A percentile compares a stretch with the other conserved stretches of the same genome.
Evolutionary conservation across 352 stramenopile genomes (phyloP).

Genomic region (Globisporangium acanthophoron): DNA sequence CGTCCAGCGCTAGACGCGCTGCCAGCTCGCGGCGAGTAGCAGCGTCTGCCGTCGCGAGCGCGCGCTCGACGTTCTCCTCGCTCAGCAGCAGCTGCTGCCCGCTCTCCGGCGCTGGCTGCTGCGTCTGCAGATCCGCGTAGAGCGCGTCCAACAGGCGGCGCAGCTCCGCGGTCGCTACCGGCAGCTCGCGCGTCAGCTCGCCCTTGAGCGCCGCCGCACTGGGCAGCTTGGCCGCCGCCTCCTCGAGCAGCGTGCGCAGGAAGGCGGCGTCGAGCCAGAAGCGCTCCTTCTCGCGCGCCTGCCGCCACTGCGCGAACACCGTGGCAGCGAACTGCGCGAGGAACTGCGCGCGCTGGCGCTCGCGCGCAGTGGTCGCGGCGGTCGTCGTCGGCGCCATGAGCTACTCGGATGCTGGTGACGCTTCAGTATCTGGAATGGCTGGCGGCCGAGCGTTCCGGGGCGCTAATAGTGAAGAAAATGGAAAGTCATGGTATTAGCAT

Average conservation of each 20-base stretch:
- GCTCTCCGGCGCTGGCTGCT: constrained; percentile 2
- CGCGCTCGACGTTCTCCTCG: constrained; percentile 52
- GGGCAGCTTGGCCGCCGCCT: constrained; percentile 57
- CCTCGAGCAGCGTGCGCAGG: constrained; percentile 40
- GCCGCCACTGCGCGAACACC: constrained; percentile 53
- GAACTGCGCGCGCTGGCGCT: constrained; percentile 47
- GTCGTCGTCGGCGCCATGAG: background rate
- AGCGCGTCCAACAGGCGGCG: constrained; percentile 27
- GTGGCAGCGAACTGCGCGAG: constrained; percentile 46
- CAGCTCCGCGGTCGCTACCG: constrained; percentile 19
- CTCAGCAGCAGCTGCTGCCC: constrained; percentile 40
- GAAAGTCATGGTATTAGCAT: too few species aligned
- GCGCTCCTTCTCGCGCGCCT: constrained; percentile 19
- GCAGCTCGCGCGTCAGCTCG: constrained; percentile 35
- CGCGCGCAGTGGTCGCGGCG: constrained; percentile 15
- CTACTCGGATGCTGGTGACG: background rate
- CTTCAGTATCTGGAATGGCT: too few species aligned
- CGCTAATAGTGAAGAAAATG: too few species aligned
- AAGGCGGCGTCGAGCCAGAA: constrained; percentile 48
- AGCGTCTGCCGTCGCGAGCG: constrained; percentile 23
- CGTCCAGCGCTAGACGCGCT: constrained; percentile 37
- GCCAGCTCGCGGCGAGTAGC: constrained; percentile 20
- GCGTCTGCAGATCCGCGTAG: constrained; percentile 20
- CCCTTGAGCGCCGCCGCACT: constrained; percentile 31
- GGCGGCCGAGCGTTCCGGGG: too few species aligned